These are phyloP conservation scores for Acer negundo DNA, from an alignment of 345 rosid species.

Conservation along the genomic window DNA sequence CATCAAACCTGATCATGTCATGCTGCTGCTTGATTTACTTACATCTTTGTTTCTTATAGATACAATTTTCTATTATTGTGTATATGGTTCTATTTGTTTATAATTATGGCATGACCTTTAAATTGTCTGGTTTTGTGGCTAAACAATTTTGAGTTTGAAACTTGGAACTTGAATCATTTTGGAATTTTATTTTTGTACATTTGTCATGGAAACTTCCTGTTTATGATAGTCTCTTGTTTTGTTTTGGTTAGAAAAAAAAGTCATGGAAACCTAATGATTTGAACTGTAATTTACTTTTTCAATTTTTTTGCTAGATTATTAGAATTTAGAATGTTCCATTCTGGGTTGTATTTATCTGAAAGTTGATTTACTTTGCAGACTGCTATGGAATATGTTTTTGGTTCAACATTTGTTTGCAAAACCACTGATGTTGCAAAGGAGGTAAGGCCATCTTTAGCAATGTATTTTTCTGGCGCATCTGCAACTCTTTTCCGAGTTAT, in stretches of 20 bases:
- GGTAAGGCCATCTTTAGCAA: slow-evolving; percentile 42
- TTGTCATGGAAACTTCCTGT: too few species aligned
- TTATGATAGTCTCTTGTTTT: background rate
- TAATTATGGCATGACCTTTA: too few species aligned
- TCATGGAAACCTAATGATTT: background rate
- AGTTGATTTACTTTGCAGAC: slow-evolving; percentile 52
- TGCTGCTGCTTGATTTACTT: too few species aligned
- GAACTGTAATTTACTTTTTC: slow-evolving; percentile 9
- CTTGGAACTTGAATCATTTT: too few species aligned
- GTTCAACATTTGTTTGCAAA: slow-evolving; percentile 96
- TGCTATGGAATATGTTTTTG: slow-evolving; percentile 94
- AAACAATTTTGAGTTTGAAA: too few species aligned
- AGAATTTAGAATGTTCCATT: slow-evolving; percentile 4
- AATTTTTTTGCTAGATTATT: background rate
- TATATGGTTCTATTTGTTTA: too few species aligned
- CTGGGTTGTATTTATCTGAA: slow-evolving; percentile 11
- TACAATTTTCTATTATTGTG: too few species aligned
- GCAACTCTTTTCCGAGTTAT: background rate
- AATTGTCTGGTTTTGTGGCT: too few species aligned
- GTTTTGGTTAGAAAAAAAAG: background rate
- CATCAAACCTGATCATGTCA: too few species aligned
- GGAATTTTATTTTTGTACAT: too few species aligned
- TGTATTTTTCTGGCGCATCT: background rate
- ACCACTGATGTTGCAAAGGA: slow-evolving; percentile 80
- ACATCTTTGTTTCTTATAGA: too few species aligned